phyloP scores from a whole-genome alignment of 2,329 filamentous ascomycete species.

The Colletotrichum godetiae region DNA sequence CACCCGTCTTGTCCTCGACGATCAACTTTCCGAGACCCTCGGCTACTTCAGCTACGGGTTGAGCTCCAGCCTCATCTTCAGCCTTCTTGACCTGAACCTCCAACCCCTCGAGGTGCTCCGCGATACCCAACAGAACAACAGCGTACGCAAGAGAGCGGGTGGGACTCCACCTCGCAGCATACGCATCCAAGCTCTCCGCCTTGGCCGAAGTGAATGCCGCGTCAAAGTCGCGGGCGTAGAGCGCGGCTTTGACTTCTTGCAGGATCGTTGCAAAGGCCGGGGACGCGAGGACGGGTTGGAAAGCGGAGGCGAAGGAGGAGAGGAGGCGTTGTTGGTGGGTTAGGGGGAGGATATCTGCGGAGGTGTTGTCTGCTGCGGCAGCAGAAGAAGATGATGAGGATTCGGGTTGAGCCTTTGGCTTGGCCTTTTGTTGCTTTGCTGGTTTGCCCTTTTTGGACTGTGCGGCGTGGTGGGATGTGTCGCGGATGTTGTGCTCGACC shows the following conservation, averaged over 20 bases:
- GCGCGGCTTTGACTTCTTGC: slow-evolving; percentile 85
- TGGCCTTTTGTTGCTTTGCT: neutral
- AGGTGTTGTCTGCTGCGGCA: neutral
- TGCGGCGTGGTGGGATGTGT: slow-evolving; percentile 1
- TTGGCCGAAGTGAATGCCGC: slow-evolving; percentile 74
- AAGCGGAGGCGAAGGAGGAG: slow-evolving; percentile 77
- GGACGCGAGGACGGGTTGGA: slow-evolving; percentile 62
- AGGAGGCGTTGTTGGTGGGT: slow-evolving; percentile 74
- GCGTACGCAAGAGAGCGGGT: slow-evolving; percentile 85
- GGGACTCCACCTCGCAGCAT: slow-evolving; percentile 92
- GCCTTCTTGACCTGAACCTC: slow-evolving; percentile 36
- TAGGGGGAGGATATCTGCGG: neutral
- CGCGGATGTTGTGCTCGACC: slow-evolving; percentile 13
- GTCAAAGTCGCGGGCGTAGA: slow-evolving; percentile 88
- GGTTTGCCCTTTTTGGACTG: slow-evolving; percentile 1
- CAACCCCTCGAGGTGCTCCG: slow-evolving; percentile 44
- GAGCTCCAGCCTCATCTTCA: slow-evolving; percentile 12
- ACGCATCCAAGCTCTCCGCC: slow-evolving; percentile 76
- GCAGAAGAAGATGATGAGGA: neutral
- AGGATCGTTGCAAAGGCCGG: slow-evolving; percentile 66
- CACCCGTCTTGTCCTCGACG: slow-evolving; percentile 38
- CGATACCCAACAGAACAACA: slow-evolving; percentile 58
- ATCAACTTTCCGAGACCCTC: slow-evolving; percentile 35
- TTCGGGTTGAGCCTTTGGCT: slow-evolving; percentile 1
- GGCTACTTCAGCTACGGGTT: slow-evolving; percentile 12